Base-by-base conservation (phyloP, 1,284 basidiomycete genomes). In the Pascua guehoae region DNA sequence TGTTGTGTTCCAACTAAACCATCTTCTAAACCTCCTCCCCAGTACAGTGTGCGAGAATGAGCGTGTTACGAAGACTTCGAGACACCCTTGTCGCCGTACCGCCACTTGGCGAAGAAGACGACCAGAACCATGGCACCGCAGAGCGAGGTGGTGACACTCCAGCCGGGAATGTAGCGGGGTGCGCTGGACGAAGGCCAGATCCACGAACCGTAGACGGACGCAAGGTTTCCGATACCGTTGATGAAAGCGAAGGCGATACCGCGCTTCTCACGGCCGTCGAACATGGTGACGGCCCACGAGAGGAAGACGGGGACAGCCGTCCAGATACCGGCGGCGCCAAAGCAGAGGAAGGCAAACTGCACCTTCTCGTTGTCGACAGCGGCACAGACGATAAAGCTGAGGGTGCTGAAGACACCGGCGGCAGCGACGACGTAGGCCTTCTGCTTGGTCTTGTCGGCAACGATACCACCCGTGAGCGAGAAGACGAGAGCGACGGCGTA, bases 1-100 rank as follows among this genome's bases (percentile, higher is more conserved):
- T 32, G 24, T 32, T 7, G 24, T 32, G 24, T 32, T 32, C 24
- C 24, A 32, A 32, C 24, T n/a, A n/a, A n/a, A n/a, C n/a, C n/a
- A 7, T 32, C 4, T 32, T 4, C 24, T 7, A 32, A 32, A 32
- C 24, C 24, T 32, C 24, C 24, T 32, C 4, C n/a, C 24, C 24
- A 32, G 24, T 32, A n/a, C n/a, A 3, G 24, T 32, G 24, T 32
- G 24, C 24, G 24, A 32, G 24, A 32, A 32, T 32, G 24, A 32
- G 24, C 24, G 24, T 7, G 36, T 32, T 55, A 55, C 18, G 47
- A 43, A 5, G 53, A 50, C 7, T 42, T 16, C 42, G 16, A 38
- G 43, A 55, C 53, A 46, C 70, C 70, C 56, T 56, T 62, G 60
- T 73, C 69, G 8, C 67, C 67, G 51, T 66, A 72, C 51, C 49